Evolutionary conservation across 2,329 filamentous ascomycete species (phyloP).

Genomic region (Exophiala calicioides): DNA sequence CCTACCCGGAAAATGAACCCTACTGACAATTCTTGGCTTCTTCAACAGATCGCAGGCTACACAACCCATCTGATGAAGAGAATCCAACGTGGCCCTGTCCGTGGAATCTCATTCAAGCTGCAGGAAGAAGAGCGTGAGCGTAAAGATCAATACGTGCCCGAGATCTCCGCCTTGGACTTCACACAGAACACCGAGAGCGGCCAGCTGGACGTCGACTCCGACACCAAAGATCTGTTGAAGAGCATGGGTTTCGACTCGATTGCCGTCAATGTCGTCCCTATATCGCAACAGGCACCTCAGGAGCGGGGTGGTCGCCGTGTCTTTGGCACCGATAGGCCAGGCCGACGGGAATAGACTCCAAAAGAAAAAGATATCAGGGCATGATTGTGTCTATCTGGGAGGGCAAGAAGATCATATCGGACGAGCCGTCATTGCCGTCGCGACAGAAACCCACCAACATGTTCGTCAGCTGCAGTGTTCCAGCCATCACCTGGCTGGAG

Average conservation of each 20-base stretch:
- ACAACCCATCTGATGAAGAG: conserved; percentile 99
- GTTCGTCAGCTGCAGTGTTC: too few species aligned
- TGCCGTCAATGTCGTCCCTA: conserved; percentile 91
- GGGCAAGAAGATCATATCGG: too few species aligned
- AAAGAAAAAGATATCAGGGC: too few species aligned
- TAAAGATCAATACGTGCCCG: conserved; percentile 99
- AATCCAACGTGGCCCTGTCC: conserved; percentile 98
- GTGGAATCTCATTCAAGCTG: conserved; percentile 99
- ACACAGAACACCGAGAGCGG: conserved; percentile 90
- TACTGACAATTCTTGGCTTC: conserved; percentile 3
- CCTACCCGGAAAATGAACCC: neutral
- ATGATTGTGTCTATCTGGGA: too few species aligned
- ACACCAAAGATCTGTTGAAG: conserved; percentile 99
- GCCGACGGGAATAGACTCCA: conserved; percentile 25
- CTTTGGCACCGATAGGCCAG: conserved; percentile 30
- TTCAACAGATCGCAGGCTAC: conserved; percentile 89
- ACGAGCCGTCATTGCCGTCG: too few species aligned
- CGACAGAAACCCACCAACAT: too few species aligned
- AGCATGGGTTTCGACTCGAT: conserved; percentile 98
- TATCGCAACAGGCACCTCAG: conserved; percentile 77
- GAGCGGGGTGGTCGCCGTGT: conserved; percentile 65
- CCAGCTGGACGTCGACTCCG: conserved; percentile 89
- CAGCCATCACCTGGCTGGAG: too few species aligned
- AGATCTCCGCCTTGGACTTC: conserved; percentile 98
- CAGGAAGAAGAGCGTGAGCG: conserved; percentile 99